A percentile compares a stretch with the other conserved stretches of the same genome.
Evolutionary conservation across 164 flowering plant genomes (phyloP).

Genomic region (Berberis vulgaris): DNA sequence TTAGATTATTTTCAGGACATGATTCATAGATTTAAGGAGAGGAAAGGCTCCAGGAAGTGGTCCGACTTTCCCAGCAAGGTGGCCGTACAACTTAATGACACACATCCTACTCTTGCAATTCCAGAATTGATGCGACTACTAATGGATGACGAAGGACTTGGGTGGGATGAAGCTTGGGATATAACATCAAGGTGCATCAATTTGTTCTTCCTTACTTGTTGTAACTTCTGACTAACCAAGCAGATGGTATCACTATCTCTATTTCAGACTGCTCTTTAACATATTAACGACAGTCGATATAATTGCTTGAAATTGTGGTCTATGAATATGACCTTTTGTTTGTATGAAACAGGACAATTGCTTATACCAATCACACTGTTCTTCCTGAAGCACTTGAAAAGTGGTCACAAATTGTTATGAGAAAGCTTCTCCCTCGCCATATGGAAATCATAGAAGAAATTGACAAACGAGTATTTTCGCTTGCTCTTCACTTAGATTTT

Average conservation of each 20-base stretch:
- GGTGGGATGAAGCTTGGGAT: slow-evolving; percentile 99
- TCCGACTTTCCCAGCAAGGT: slow-evolving; percentile 87
- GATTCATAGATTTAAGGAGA: slow-evolving; percentile 82
- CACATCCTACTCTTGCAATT: slow-evolving; percentile 97
- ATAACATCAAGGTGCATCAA: slow-evolving; percentile 54
- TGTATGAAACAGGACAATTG: slow-evolving; percentile 64
- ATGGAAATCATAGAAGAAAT: slow-evolving; percentile 96
- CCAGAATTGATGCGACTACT: slow-evolving; percentile 94
- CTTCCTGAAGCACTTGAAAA: slow-evolving; percentile 99
- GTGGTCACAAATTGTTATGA: slow-evolving; percentile 91
- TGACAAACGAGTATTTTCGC: slow-evolving; percentile 58
- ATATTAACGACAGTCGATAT: not conserved
- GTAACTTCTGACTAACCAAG: not conserved
- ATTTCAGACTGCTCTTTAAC: not conserved
- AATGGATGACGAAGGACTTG: slow-evolving; percentile 92
- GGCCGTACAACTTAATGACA: slow-evolving; percentile 93
- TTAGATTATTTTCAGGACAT: slow-evolving; percentile 58
- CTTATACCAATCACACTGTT: slow-evolving; percentile 97
- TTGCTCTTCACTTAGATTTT: not conserved
- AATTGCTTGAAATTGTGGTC: not conserved
- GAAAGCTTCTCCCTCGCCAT: slow-evolving; percentile 98
- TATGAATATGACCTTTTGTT: not conserved
- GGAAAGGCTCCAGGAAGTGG: slow-evolving; percentile 58
- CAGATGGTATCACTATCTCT: not conserved
- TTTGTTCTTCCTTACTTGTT: not conserved